Conservation (phyloP, 176 grass and related monocot genomes). For the Bothriochloa decipiens region DNA sequence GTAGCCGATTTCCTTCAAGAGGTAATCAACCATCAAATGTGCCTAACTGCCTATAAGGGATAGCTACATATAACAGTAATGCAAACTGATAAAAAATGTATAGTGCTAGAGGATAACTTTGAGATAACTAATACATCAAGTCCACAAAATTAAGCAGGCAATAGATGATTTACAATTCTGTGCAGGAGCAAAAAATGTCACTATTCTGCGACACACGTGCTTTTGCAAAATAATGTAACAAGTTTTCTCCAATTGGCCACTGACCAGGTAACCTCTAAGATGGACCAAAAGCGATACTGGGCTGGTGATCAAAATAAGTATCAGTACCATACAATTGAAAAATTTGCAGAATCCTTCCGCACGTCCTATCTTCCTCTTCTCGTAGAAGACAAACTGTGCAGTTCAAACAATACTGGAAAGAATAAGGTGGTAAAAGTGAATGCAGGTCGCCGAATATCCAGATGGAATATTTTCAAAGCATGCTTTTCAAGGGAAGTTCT, state of each 20-base stretch:
- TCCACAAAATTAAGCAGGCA: conserved; percentile 4
- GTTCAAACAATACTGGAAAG: conserved; percentile 43
- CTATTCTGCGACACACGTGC: conserved; percentile 24
- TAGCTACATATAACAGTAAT: conserved; percentile 3
- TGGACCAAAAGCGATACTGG: conserved; percentile 94
- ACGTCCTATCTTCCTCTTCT: conserved; percentile 48
- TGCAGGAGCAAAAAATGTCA: background rate
- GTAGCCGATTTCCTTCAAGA: conserved; percentile 92
- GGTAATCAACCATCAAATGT: conserved; percentile 54
- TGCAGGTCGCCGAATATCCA: conserved; percentile 55
- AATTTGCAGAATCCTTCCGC: conserved; percentile 61
- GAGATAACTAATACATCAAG: background rate
- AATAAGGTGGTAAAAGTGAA: conserved; percentile 50
- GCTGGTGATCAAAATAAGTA: conserved; percentile 62
- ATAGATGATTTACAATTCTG: conserved; percentile 17
- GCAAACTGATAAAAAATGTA: background rate
- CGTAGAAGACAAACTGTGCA: conserved; percentile 35
- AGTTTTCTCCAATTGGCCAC: conserved; percentile 15
- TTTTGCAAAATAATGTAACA: conserved; percentile 27
- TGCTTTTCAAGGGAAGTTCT: conserved; percentile 87
- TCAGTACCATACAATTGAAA: conserved; percentile 61
- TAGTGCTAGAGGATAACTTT: background rate
- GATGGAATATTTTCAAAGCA: conserved; percentile 84
- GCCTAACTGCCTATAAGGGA: background rate
- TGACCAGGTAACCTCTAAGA: conserved; percentile 80